Conservation (phyloP, 768 basidiomycete species). For the Tephrocybe sp. region DNA sequence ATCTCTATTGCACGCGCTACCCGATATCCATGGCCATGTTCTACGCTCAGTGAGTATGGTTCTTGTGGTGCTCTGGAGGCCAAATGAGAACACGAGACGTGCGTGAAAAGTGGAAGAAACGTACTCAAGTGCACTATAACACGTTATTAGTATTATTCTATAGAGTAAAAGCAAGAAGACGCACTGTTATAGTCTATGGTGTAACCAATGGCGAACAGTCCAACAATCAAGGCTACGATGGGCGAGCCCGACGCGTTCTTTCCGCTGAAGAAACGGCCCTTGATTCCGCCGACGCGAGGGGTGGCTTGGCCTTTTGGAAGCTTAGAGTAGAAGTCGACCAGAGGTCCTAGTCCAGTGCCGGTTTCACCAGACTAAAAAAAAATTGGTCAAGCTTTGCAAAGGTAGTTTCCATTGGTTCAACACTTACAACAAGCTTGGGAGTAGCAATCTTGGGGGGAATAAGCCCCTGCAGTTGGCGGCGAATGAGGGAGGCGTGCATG, state of each 20-base stretch:
- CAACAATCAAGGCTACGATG: constrained; percentile 59
- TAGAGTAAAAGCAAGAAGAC: constrained; percentile 32
- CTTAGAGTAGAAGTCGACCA: constrained; percentile 96
- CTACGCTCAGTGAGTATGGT: constrained; percentile 68
- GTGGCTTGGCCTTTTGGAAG: constrained; percentile 87
- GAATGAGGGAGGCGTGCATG: constrained; percentile 84
- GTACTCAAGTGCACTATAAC: constrained; percentile 80
- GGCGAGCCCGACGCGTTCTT: constrained; percentile 81
- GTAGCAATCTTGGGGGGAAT: constrained; percentile 96
- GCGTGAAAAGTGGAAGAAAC: constrained; percentile 24
- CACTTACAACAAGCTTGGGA: constrained; percentile 79
- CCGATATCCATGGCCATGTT: constrained; percentile 8
- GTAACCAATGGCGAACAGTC: constrained; percentile 77
- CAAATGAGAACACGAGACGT: constrained; percentile 21
- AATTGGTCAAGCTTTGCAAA: constrained; percentile 4
- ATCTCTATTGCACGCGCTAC: constrained; percentile 12
- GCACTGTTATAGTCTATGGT: constrained; percentile 88
- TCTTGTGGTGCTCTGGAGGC: constrained; percentile 82
- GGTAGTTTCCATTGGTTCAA: background rate
- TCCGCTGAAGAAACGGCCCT: constrained; percentile 81
- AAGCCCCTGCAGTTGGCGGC: constrained; percentile 81
- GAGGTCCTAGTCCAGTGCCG: constrained; percentile 75
- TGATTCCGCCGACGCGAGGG: constrained; percentile 62
- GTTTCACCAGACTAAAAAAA: constrained; percentile 70
- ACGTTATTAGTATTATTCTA: constrained; percentile 7